These are phyloP conservation scores for Talaromyces sp. DNA, from an alignment of 2,329 filamentous ascomycete species.

Conservation along the genomic window DNA sequence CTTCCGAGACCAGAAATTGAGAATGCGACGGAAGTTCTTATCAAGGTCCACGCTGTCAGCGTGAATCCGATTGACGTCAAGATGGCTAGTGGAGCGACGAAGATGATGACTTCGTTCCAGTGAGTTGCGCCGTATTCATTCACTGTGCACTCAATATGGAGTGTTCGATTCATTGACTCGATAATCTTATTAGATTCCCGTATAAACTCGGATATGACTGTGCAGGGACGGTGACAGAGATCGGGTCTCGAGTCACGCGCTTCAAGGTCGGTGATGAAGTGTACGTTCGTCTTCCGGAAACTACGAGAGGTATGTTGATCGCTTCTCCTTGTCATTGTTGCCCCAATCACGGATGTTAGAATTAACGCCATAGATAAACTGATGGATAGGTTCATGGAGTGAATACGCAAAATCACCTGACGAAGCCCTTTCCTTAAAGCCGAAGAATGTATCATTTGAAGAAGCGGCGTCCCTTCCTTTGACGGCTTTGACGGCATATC, in stretches of 20 bases:
- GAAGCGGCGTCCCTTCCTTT: slow-evolving; percentile 43
- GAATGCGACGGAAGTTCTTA: slow-evolving; percentile 19
- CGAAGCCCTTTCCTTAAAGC: slow-evolving; percentile 36
- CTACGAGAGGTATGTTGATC: slow-evolving; percentile 23
- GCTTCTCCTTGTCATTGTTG: not conserved
- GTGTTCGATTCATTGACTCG: not conserved
- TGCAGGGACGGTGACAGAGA: slow-evolving; percentile 33
- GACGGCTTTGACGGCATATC: slow-evolving; percentile 39
- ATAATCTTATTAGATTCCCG: slow-evolving; percentile 29
- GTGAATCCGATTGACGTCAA: slow-evolving; percentile 45
- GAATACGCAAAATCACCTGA: slow-evolving; percentile 34
- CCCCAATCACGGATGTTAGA: not conserved
- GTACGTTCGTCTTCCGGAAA: slow-evolving; percentile 29
- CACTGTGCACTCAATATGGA: not conserved
- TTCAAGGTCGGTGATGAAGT: slow-evolving; percentile 39
- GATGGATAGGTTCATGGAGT: slow-evolving; percentile 29
- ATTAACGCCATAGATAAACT: not conserved
- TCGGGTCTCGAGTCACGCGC: slow-evolving; percentile 29
- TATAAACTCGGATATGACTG: slow-evolving; percentile 42
- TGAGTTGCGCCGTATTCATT: slow-evolving; percentile 15
- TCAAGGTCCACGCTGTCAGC: slow-evolving; percentile 37
- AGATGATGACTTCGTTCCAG: slow-evolving; percentile 26
- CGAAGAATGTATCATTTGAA: slow-evolving; percentile 37
- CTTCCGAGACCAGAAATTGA: slow-evolving; percentile 17
- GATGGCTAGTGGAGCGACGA: slow-evolving; percentile 33